Base-by-base conservation (phyloP, 805 yeast species). In the Candida mattraensis region DNA sequence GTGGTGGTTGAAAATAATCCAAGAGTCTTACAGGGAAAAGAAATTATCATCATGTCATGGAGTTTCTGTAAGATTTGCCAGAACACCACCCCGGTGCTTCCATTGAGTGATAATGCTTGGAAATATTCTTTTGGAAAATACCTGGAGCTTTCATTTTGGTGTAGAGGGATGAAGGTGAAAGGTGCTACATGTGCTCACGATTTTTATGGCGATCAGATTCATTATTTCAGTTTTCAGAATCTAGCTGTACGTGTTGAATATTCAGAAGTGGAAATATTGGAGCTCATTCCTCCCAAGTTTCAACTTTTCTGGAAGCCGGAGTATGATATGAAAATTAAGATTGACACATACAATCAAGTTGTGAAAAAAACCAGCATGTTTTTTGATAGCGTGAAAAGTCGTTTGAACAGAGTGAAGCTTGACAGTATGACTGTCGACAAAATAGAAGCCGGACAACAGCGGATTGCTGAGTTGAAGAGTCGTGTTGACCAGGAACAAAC, bases 101-200 rank as follows among this genome's bases (percentile, higher is more conserved):
- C 86, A 13, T 78, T 94, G 82, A 83, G 85, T 50, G 91, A 87
- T 31, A 80, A 80, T 24, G 80, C 97, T 0, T 89, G 94, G 82
- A 87, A 82, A 52, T 81, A 80, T 45, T 91, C 98, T 0, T 82
- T 93, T 60, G 99, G 98, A 0, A 94, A 94, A 54, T 93, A 85
- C 55, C 65, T 93, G 16, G 98, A 93, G 63, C 65, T 89, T 15
- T 68, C 83, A 19, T 89, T 89, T 55, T 87, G 95, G 85, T 76
- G 83, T 37, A 64, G 78, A 24, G 67, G 74, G 10, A 66, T 78
- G 38, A 67, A 78, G 5, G 83, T 80, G 2, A 61, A 72, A 35
- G 83, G 82, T 1, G 51, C 61, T 2, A 69, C 72, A 14, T 93
- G 99, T 58, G 61, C 70, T 0, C 97, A 91, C 60, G 87, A 88